A percentile compares a stretch with the other conserved stretches of the same genome.
phyloP scores from a whole-genome alignment of 1,284 basidiomycete species.

The Puccinia novopanici region DNA sequence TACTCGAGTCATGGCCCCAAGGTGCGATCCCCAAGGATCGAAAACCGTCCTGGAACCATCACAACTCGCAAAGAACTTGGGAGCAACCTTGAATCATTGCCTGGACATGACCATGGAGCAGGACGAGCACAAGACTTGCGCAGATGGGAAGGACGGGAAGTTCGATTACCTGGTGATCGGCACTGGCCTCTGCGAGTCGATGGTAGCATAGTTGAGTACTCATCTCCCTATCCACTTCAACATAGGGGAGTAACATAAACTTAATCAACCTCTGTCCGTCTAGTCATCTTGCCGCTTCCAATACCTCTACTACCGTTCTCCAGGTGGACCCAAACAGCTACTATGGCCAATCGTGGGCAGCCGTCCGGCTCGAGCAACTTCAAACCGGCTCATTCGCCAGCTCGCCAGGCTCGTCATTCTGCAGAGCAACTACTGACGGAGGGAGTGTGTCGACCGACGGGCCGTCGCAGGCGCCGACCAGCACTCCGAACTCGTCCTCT shows the following conservation, averaged over 20 bases:
- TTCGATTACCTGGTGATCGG: slow-evolving; percentile 34
- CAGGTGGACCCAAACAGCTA: slow-evolving; percentile 25
- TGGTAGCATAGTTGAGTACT: slow-evolving; percentile 23
- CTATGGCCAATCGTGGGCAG: slow-evolving; percentile 26
- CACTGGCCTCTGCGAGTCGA: slow-evolving; percentile 27
- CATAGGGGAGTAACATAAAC: not conserved
- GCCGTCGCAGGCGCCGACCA: not conserved
- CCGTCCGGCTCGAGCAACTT: slow-evolving; percentile 2
- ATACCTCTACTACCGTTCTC: not conserved
- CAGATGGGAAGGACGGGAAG: not conserved
- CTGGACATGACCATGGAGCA: not conserved
- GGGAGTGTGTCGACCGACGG: not conserved
- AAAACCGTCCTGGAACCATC: not conserved
- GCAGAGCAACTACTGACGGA: not conserved
- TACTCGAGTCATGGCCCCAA: no score
- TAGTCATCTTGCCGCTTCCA: slow-evolving; percentile 1
- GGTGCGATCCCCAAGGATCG: no score
- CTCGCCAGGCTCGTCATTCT: not conserved
- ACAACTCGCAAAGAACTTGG: no score
- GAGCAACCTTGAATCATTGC: not conserved
- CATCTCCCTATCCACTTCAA: not conserved
- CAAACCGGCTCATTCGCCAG: not conserved
- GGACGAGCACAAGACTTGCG: not conserved
- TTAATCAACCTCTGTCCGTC: not conserved
- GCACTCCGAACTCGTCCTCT: not conserved